A percentile compares a stretch with the other conserved stretches of the same genome.
Conservation (phyloP, 768 basidiomycete genomes). For the Termitomyces sp. region DNA sequence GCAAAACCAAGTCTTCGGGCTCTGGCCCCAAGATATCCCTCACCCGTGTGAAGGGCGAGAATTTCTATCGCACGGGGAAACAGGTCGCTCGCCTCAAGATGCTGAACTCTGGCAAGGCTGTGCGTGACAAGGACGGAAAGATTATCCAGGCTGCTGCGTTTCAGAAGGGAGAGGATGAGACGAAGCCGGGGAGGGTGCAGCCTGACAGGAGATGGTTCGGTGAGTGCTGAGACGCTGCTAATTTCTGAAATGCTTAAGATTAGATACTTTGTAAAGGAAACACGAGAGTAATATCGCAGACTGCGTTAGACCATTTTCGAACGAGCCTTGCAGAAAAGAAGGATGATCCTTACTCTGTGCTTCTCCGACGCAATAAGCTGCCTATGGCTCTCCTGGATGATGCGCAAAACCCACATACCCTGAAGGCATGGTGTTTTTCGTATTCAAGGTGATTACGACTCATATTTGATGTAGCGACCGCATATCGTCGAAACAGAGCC, state of each 20-base stretch:
- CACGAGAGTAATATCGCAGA: slow-evolving; percentile 97
- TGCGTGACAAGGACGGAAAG: slow-evolving; percentile 89
- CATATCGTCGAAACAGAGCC: slow-evolving; percentile 97
- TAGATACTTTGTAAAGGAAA: slow-evolving; percentile 56
- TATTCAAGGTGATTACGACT: background rate
- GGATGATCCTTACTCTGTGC: slow-evolving; percentile 94
- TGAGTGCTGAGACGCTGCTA: slow-evolving; percentile 35
- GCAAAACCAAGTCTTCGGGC: slow-evolving; percentile 39
- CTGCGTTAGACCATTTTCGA: slow-evolving; percentile 93
- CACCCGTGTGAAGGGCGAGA: slow-evolving; percentile 86
- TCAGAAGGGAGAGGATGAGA: slow-evolving; percentile 93
- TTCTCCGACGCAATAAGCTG: slow-evolving; percentile 90
- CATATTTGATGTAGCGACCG: slow-evolving; percentile 51
- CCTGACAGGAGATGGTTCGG: slow-evolving; percentile 98
- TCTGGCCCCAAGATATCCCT: slow-evolving; percentile 54
- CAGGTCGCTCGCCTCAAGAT: slow-evolving; percentile 82
- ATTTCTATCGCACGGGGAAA: slow-evolving; percentile 98
- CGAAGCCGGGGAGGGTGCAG: slow-evolving; percentile 86
- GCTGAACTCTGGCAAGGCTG: slow-evolving; percentile 88
- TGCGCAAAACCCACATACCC: slow-evolving; percentile 72
- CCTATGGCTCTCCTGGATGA: slow-evolving; percentile 97
- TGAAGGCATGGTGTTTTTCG: slow-evolving; percentile 50
- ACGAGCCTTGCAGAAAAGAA: slow-evolving; percentile 82
- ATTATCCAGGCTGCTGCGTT: slow-evolving; percentile 92
- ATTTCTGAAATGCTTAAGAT: slow-evolving; percentile 5